Conservation (phyloP, 2,329 filamentous ascomycete species). For the Colletotrichum phormii region DNA sequence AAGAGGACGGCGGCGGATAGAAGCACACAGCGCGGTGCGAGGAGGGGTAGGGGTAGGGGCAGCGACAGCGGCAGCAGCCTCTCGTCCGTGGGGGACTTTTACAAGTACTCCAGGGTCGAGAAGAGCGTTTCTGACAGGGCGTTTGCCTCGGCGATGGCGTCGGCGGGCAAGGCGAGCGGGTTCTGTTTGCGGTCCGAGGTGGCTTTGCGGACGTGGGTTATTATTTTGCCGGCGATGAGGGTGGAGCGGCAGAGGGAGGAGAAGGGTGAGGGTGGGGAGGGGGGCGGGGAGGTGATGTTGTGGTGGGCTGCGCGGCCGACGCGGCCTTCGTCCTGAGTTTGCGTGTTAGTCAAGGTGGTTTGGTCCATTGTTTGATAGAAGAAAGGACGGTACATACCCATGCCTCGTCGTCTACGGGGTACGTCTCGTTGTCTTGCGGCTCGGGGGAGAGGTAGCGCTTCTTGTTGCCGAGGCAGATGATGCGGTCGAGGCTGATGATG, state of each 20-base stretch:
- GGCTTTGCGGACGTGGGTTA: conserved; percentile 44
- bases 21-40: conserved; percentile 38
- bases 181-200: conserved; percentile 19
- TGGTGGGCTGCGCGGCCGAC: conserved; percentile 43
- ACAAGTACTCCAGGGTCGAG: neutral
- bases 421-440: conserved; percentile 40
- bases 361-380: no score
- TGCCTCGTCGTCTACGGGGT: conserved; percentile 51
- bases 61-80: neutral
- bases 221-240: conserved; percentile 48
- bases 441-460: conserved; percentile 39
- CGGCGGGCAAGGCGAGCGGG: conserved; percentile 1
- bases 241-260: conserved; percentile 59
- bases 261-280: conserved; percentile 58
- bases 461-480: conserved; percentile 35
- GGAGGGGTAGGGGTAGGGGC: conserved; percentile 21
- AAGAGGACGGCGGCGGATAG: conserved; percentile 42
- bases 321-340: conserved; percentile 49
- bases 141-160: conserved; percentile 6
- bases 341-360: conserved; percentile 9
- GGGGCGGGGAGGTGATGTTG: conserved; percentile 54
- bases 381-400: conserved; percentile 48
- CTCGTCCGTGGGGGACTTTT: neutral
- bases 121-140: neutral
- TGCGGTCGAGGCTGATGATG: conserved; percentile 55